A percentile compares a stretch with the other conserved stretches of the same genome.
Evolutionary conservation across 164 flowering plant genomes (phyloP).

Genomic region (Vitis riparia): DNA sequence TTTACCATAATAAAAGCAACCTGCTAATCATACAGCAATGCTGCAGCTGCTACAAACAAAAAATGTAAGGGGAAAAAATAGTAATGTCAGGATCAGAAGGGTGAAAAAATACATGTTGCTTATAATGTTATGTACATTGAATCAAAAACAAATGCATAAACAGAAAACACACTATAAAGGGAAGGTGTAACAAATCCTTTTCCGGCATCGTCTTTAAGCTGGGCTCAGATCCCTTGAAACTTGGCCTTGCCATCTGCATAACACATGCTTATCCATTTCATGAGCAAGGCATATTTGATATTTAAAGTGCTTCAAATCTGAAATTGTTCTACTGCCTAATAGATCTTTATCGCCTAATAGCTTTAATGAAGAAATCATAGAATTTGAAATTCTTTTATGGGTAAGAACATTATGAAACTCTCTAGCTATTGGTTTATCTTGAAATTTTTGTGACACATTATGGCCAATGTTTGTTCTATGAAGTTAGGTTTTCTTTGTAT

Average conservation of each 20-base stretch:
- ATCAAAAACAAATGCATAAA: slow-evolving; percentile 36
- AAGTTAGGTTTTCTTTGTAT: too few relatives aligned
- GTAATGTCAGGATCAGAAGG: too few relatives aligned
- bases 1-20: background rate
- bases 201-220: slow-evolving; percentile 26
- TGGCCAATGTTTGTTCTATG: too few relatives aligned
- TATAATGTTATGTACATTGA: slow-evolving; percentile 43
- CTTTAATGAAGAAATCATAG: too few relatives aligned
- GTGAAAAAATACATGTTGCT: slow-evolving; percentile 8
- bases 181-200: background rate
- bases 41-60: slow-evolving; percentile 6
- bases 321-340: background rate
- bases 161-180: slow-evolving; percentile 27
- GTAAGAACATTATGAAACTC: too few relatives aligned
- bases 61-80: too few relatives aligned
- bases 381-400: too few relatives aligned
- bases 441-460: too few relatives aligned
- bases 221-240: slow-evolving; percentile 64
- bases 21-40: slow-evolving; percentile 19
- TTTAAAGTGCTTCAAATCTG: too few relatives aligned
- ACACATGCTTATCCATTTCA: background rate
- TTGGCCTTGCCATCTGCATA: slow-evolving; percentile 90
- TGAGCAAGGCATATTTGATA: background rate
- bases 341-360: too few relatives aligned
- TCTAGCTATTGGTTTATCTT: too few relatives aligned